phyloP scores from a whole-genome alignment of 768 basidiomycete species.

The Lactarius sp. region DNA sequence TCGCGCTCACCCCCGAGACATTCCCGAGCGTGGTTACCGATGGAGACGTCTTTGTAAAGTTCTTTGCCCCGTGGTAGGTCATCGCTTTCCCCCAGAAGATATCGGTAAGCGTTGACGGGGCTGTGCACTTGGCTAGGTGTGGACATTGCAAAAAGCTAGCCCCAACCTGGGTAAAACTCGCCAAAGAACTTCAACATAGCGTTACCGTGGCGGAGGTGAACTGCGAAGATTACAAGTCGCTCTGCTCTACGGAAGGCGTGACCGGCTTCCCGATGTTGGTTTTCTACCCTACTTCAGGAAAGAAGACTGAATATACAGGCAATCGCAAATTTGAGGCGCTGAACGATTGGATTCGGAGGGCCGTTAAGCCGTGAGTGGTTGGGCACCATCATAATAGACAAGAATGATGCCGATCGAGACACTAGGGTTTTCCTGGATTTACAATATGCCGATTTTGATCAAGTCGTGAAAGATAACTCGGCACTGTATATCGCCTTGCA shows the following conservation, averaged over 20 bases:
- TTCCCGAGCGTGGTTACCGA: slow-evolving; percentile 42
- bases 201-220: slow-evolving; percentile 83
- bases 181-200: slow-evolving; percentile 58
- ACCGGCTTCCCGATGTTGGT: slow-evolving; percentile 80
- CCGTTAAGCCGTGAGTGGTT: slow-evolving; percentile 58
- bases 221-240: slow-evolving; percentile 66
- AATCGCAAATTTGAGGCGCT: slow-evolving; percentile 68
- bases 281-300: slow-evolving; percentile 50
- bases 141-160: slow-evolving; percentile 96
- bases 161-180: slow-evolving; percentile 75
- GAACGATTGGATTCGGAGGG: slow-evolving; percentile 69
- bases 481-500: slow-evolving; percentile 60
- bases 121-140: slow-evolving; percentile 46
- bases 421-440: slow-evolving; percentile 37
- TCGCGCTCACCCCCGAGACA: slow-evolving; percentile 41
- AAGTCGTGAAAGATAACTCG: slow-evolving; percentile 40
- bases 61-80: slow-evolving; percentile 82
- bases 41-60: slow-evolving; percentile 65
- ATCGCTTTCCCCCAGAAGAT: background rate
- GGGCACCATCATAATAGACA: background rate
- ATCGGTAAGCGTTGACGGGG: background rate
- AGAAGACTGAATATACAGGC: slow-evolving; percentile 69
- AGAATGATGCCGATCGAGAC: slow-evolving; percentile 3
- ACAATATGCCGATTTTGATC: slow-evolving; percentile 40
- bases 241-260: slow-evolving; percentile 66